Percentiles rank a stretch among this genome's conserved stretches.
Evolutionary conservation across 1,139 yeast genomes (phyloP).

Genomic region (Insectozyma bohioensis): DNA sequence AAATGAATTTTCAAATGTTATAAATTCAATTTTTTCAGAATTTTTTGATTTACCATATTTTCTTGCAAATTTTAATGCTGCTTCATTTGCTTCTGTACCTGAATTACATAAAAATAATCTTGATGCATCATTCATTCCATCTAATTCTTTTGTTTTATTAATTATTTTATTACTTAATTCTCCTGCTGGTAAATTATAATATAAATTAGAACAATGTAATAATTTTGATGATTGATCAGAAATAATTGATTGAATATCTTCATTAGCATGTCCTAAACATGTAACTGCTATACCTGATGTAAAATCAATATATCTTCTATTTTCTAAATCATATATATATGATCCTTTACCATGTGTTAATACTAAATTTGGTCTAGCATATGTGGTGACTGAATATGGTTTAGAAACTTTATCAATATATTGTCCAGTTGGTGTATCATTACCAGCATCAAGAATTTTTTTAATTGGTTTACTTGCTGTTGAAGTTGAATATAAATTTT

Average conservation of each 20-base stretch:
- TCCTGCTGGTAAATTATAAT: constrained; percentile 82
- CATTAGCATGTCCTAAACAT: constrained; percentile 85
- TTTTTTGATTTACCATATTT: constrained; percentile 69
- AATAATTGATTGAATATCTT: constrained; percentile 67
- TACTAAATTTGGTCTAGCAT: constrained; percentile 74
- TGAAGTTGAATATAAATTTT: constrained; percentile 6
- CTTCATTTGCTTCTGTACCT: constrained; percentile 98
- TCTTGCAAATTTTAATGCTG: constrained; percentile 93
- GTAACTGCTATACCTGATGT: constrained; percentile 97
- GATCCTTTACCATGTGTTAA: constrained; percentile 75
- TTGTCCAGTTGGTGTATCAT: constrained; percentile 29
- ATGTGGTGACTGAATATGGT: constrained; percentile 76
- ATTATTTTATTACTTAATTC: constrained; percentile 73
- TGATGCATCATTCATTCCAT: constrained; percentile 79
- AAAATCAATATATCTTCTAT: constrained; percentile 80
- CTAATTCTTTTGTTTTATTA: constrained; percentile 61
- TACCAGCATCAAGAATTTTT: constrained; percentile 17
- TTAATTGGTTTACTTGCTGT: constrained; percentile 4
- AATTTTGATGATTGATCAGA: constrained; percentile 70
- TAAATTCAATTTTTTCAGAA: constrained; percentile 64
- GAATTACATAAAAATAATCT: constrained; percentile 88
- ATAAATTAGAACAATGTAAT: constrained; percentile 83
- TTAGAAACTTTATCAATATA: constrained; percentile 37
- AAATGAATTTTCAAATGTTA: constrained; percentile 85
- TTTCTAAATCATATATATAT: constrained; percentile 71